Evolutionary conservation across 2,329 filamentous ascomycete genomes (phyloP).

Genomic region (Pseudofabraea citricarpa): DNA sequence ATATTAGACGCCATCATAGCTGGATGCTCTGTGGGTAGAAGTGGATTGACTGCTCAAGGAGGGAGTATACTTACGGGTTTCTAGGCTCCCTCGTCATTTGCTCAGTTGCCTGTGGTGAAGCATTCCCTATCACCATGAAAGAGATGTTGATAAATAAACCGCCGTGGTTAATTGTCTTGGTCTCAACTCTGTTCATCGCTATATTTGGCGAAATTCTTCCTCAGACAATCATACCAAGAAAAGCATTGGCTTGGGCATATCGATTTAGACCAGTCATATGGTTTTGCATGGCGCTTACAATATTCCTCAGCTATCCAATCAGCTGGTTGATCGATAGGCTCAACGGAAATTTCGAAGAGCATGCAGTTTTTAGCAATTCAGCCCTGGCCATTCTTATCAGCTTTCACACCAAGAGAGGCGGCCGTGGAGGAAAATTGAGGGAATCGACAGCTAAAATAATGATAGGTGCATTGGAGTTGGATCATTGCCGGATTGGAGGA

Average conservation of each 20-base stretch:
- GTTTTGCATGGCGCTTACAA: constrained; percentile 21
- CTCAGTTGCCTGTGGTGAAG: constrained; percentile 18
- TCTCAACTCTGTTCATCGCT: constrained; percentile 20
- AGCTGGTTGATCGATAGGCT: constrained; percentile 17
- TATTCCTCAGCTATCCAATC: constrained; percentile 18
- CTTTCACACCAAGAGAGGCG: constrained; percentile 17
- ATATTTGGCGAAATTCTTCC: constrained; percentile 24
- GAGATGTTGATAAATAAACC: too few relatives aligned
- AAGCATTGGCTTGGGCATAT: constrained; percentile 19
- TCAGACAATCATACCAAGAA: constrained; percentile 19
- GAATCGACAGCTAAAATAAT: constrained; percentile 17
- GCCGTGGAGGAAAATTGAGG: constrained; percentile 17
- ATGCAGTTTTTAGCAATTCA: constrained; percentile 16
- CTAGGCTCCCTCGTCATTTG: constrained; percentile 22
- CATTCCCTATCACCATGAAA: constrained; percentile 21
- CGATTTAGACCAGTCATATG: constrained; percentile 22
- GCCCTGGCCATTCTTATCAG: constrained; percentile 18
- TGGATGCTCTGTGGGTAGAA: constrained; percentile 22
- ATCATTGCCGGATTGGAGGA: constrained; percentile 13
- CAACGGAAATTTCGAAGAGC: constrained; percentile 4
- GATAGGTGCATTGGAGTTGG: constrained; percentile 20
- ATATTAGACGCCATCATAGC: constrained; percentile 16
- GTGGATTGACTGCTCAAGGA: not conserved
- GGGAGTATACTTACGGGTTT: constrained; percentile 1
- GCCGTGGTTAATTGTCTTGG: constrained; percentile 16